A percentile compares a stretch with the other conserved stretches of the same genome.
These are phyloP conservation scores for Acarospora socialis DNA, from an alignment of 2,329 filamentous ascomycete species.

Conservation along the genomic window DNA sequence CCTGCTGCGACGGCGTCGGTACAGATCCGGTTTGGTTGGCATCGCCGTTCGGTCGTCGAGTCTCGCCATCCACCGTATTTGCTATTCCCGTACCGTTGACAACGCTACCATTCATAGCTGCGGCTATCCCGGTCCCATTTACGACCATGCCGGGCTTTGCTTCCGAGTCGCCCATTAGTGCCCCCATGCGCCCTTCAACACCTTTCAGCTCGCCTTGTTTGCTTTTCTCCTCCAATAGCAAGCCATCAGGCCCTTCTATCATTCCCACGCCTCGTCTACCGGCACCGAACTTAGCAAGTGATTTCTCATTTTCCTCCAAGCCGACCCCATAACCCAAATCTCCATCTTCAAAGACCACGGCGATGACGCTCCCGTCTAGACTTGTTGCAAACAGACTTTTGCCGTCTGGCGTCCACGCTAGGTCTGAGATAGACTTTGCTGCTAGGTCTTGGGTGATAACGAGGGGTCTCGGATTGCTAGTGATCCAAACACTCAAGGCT, in stretches of 20 bases:
- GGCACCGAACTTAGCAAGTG: conserved; percentile 81
- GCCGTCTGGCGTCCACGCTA: conserved; percentile 88
- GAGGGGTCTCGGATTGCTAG: conserved; percentile 79
- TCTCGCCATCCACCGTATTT: conserved; percentile 1
- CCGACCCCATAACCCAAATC: conserved; percentile 83
- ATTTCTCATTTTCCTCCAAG: conserved; percentile 79
- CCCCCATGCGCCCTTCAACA: conserved; percentile 91
- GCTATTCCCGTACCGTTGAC: conserved; percentile 1
- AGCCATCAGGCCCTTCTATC: conserved; percentile 77
- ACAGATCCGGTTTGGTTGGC: conserved; percentile 17
- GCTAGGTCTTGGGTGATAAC: conserved; percentile 81
- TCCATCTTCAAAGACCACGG: conserved; percentile 65
- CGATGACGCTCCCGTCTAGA: conserved; percentile 76
- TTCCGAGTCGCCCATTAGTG: conserved; percentile 77
- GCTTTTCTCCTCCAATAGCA: conserved; percentile 78
- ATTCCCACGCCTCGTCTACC: conserved; percentile 81
- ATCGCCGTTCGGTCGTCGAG: conserved; percentile 13
- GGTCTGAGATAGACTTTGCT: conserved; percentile 81
- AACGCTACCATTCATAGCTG: background rate
- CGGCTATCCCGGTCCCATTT: conserved; percentile 27
- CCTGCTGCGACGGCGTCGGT: conserved; percentile 28
- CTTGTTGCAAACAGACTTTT: conserved; percentile 74
- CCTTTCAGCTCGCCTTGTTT: conserved; percentile 81
- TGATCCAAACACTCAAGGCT: conserved; percentile 94
- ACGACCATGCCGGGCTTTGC: conserved; percentile 35